Conservation (phyloP, 805 yeast genomes). For the Torulaspora maleeae region DNA sequence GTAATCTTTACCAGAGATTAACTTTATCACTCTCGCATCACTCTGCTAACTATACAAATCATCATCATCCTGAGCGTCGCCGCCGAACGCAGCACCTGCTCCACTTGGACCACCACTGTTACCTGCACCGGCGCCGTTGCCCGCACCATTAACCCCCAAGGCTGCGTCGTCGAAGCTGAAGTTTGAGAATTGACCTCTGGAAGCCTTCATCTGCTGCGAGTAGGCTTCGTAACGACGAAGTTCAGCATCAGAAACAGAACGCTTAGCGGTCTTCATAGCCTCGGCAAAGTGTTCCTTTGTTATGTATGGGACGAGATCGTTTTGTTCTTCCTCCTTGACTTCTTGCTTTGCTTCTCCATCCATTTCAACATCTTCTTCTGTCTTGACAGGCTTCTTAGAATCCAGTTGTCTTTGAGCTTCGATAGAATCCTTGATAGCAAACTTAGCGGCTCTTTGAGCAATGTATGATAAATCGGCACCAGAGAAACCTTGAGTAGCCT, state of each 20-base stretch:
- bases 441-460: constrained; percentile 98
- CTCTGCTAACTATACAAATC: constrained; percentile 51
- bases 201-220: constrained; percentile 91
- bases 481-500: constrained; percentile 93
- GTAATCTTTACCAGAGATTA: neutral
- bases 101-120: constrained; percentile 24
- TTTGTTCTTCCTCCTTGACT: constrained; percentile 46
- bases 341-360: constrained; percentile 32
- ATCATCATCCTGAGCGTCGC: constrained; percentile 53
- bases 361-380: constrained; percentile 47
- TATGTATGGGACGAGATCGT: constrained; percentile 93
- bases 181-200: constrained; percentile 90
- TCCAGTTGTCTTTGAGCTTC: constrained; percentile 63
- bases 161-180: constrained; percentile 77
- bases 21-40: constrained; percentile 1
- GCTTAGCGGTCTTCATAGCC: constrained; percentile 99
- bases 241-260: constrained; percentile 96
- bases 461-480: constrained; percentile 98
- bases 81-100: constrained; percentile 43
- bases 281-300: constrained; percentile 94
- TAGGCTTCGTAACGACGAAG: constrained; percentile 98
- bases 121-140: constrained; percentile 38
- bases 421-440: constrained; percentile 95
- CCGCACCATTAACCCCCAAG: constrained; percentile 40
- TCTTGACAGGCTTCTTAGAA: constrained; percentile 42